A percentile compares a stretch with the other conserved stretches of the same genome.
phyloP scores from a whole-genome alignment of 768 basidiomycete species.

The Auriscalpium orientale region DNA sequence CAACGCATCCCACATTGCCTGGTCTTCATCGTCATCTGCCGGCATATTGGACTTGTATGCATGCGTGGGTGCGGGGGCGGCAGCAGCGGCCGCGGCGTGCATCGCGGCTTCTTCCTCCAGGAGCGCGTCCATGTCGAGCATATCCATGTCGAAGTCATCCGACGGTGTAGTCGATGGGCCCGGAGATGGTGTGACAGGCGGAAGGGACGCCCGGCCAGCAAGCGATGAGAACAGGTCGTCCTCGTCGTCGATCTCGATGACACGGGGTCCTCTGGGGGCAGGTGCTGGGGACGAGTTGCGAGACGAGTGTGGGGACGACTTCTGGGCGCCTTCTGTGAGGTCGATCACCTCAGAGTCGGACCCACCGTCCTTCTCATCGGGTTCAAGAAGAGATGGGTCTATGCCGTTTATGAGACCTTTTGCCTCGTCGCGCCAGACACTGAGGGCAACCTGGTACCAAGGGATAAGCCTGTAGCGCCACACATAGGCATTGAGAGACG shows the following conservation, averaged over 20 bases:
- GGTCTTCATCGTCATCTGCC: conserved; percentile 28
- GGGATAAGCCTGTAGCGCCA: background rate
- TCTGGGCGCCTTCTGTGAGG: conserved; percentile 34
- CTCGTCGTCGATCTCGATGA: conserved; percentile 7
- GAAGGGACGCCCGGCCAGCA: background rate
- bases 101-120: conserved; percentile 11
- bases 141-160: conserved; percentile 5
- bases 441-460: conserved; percentile 47
- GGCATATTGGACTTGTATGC: conserved; percentile 5
- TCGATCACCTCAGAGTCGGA: conserved; percentile 42
- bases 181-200: conserved; percentile 2
- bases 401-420: conserved; percentile 33
- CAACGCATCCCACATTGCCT: conserved; percentile 30
- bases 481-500: conserved; percentile 17
- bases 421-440: conserved; percentile 74
- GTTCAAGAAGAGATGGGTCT: conserved; percentile 25
- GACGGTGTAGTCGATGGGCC: background rate
- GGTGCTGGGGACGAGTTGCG: conserved; percentile 1
- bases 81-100: background rate
- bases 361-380: conserved; percentile 27
- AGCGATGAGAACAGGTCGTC: background rate
- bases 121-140: conserved; percentile 9
- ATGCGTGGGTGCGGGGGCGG: conserved; percentile 1
- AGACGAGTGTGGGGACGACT: conserved; percentile 12
- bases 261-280: background rate